Conservation (phyloP, 108 stramenopile species). For the Bacterosira constricta region DNA sequence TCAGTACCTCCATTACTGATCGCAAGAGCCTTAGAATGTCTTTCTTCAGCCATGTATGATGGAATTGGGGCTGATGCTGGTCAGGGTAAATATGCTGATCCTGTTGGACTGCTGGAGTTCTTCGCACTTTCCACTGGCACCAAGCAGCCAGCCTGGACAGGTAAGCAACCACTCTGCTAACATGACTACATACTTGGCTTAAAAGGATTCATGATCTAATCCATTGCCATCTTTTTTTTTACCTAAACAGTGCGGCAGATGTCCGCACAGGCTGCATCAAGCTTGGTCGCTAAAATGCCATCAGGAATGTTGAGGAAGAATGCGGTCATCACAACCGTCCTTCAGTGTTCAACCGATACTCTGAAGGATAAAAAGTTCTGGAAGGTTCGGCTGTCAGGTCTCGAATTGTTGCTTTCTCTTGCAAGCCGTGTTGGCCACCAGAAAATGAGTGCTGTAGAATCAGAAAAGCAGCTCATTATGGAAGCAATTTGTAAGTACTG, state of each 20-base stretch:
- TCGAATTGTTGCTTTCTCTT: conserved; percentile 44
- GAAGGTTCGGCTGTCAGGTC: conserved; percentile 69
- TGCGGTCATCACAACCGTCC: conserved; percentile 31
- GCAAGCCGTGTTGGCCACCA: conserved; percentile 29
- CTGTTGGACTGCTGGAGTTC: conserved; percentile 19
- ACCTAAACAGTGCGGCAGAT: conserved; percentile 51
- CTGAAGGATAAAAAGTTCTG: conserved; percentile 83
- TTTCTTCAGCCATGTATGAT: conserved; percentile 61
- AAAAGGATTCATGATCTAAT: not conserved
- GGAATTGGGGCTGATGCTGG: conserved; percentile 43
- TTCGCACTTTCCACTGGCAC: conserved; percentile 19
- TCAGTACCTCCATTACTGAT: conserved; percentile 68
- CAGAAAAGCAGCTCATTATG: conserved; percentile 54
- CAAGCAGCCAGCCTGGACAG: conserved; percentile 44
- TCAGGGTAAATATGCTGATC: conserved; percentile 3
- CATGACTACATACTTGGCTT: no score
- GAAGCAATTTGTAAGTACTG: conserved; percentile 55
- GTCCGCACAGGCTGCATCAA: conserved; percentile 52
- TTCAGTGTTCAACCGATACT: conserved; percentile 52
- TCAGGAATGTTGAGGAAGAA: conserved; percentile 44
- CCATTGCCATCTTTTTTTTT: not conserved
- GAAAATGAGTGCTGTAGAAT: conserved; percentile 12
- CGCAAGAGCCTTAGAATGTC: conserved; percentile 69
- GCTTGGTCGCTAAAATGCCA: conserved; percentile 50
- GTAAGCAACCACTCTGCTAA: conserved; percentile 51